Percentiles rank a stretch among this genome's conserved stretches.
These are phyloP conservation scores for Dendrostoma leiphaemia DNA, from an alignment of 2,329 filamentous ascomycete species.

Conservation along the genomic window DNA sequence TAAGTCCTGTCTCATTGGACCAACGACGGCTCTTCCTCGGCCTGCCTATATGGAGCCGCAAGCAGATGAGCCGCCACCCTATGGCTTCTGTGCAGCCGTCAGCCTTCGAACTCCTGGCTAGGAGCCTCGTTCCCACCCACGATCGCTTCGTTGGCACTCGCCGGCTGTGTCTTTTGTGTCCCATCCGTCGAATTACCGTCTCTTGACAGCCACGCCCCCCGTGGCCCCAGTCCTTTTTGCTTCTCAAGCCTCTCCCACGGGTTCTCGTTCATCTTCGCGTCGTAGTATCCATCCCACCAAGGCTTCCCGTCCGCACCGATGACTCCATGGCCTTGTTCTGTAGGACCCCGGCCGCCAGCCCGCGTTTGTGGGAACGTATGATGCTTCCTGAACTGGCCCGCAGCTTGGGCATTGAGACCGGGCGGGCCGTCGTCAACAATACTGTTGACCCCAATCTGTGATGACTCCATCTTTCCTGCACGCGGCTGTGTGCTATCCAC, in stretches of 20 bases:
- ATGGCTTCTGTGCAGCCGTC: neutral
- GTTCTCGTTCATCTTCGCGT: conserved; percentile 67
- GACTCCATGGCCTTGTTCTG: too few species aligned
- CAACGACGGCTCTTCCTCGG: neutral
- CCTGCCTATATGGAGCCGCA: neutral
- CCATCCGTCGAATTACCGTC: neutral
- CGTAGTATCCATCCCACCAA: conserved; percentile 69
- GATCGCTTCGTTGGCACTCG: neutral
- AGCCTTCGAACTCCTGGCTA: too few species aligned
- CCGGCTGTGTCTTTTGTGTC: neutral
- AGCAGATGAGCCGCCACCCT: neutral
- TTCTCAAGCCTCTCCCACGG: conserved; percentile 65
- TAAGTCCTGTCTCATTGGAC: neutral
- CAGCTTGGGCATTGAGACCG: neutral
- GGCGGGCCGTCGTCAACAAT: conserved; percentile 18
- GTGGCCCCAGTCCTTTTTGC: conserved; percentile 38
- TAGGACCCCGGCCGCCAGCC: too few species aligned
- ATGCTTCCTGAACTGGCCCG: too few species aligned
- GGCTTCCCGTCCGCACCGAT: conserved; percentile 2
- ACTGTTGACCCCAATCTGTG: too few species aligned
- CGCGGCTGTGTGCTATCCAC: conserved; percentile 21
- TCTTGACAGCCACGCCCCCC: conserved; percentile 45
- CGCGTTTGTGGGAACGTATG: too few species aligned
- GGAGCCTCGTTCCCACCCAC: neutral
- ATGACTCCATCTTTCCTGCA: too few species aligned